Conservation (phyloP, 768 basidiomycete species). For the Infundibulicybe gibba region DNA sequence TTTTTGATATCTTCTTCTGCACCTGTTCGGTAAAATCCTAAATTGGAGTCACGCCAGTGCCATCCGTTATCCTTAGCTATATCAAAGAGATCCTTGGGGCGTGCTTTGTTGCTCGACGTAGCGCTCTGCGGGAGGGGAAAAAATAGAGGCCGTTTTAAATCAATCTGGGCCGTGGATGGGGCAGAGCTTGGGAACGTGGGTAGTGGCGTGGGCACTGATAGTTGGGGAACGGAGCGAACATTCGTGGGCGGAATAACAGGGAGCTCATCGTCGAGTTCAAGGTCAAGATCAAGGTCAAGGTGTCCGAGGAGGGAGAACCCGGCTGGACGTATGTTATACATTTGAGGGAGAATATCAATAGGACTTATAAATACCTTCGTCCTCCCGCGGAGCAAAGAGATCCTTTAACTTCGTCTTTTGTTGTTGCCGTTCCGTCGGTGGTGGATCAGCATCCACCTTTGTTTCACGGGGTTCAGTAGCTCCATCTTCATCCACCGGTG, state of each 20-base stretch:
- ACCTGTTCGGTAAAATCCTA: constrained; percentile 47
- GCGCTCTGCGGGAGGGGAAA: constrained; percentile 45
- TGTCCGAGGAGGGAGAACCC: constrained; percentile 77
- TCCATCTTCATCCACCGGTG: constrained; percentile 3
- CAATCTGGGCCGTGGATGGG: constrained; percentile 23
- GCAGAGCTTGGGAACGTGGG: constrained; percentile 6
- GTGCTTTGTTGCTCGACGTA: constrained; percentile 20
- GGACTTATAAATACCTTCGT: constrained; percentile 46
- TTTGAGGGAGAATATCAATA: background rate
- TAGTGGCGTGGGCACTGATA: constrained; percentile 14
- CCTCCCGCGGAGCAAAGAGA: constrained; percentile 67
- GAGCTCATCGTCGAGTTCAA: constrained; percentile 63
- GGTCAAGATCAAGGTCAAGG: constrained; percentile 70
- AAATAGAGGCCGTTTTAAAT: constrained; percentile 56
- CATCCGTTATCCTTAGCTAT: constrained; percentile 44
- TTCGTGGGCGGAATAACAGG: constrained; percentile 14
- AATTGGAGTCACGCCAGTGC: constrained; percentile 38
- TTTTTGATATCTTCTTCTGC: constrained; percentile 59
- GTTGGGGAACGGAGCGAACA: constrained; percentile 7
- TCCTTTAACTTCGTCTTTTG: constrained; percentile 52
- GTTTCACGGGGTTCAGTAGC: constrained; percentile 9
- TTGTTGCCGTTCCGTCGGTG: constrained; percentile 5
- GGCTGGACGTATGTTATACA: constrained; percentile 23
- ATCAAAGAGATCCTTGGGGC: constrained; percentile 45
- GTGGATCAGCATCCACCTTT: constrained; percentile 6